Percentiles rank a stretch among this genome's conserved stretches.
These are phyloP conservation scores for Globisporangium spiculum DNA, from an alignment of 352 stramenopile species.

Conservation along the genomic window DNA sequence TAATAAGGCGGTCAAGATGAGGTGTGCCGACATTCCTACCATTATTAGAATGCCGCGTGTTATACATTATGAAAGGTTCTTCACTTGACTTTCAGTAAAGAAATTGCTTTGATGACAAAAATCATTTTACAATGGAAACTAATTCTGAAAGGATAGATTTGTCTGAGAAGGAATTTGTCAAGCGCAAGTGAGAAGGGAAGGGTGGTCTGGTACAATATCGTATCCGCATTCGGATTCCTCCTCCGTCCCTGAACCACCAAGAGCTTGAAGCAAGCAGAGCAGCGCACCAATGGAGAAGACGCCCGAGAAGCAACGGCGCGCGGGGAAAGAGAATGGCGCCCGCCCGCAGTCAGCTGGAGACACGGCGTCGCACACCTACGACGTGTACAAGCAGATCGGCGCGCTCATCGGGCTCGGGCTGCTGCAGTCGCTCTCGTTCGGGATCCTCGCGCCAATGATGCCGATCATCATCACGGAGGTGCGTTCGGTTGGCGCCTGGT, in stretches of 20 bases:
- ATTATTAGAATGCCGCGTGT: not conserved
- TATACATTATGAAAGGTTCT: not conserved
- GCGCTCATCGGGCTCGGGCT: slow-evolving; percentile 46
- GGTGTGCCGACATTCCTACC: not conserved
- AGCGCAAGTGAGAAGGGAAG: not conserved
- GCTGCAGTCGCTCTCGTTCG: slow-evolving; percentile 53
- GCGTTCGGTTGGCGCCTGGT: not conserved
- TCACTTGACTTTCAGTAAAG: no score
- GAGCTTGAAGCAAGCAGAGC: not conserved
- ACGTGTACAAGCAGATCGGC: slow-evolving; percentile 30
- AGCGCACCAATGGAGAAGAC: slow-evolving; percentile 1
- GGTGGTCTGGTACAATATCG: not conserved
- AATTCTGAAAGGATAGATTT: not conserved
- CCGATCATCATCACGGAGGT: slow-evolving; percentile 71
- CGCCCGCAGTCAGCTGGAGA: not conserved
- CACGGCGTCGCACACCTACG: not conserved
- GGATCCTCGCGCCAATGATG: slow-evolving; percentile 63
- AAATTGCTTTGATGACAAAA: no score
- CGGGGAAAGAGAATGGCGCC: not conserved
- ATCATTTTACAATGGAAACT: not conserved
- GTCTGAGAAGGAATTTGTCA: not conserved
- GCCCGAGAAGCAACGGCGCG: not conserved
- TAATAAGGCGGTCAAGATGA: not conserved
- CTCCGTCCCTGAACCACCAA: not conserved
- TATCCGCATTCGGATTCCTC: not conserved